Evolutionary conservation across 1,284 basidiomycete genomes (phyloP), one percentile per base, ranked within the genome.

Genomic region (Malassezia dermatis): DNA sequence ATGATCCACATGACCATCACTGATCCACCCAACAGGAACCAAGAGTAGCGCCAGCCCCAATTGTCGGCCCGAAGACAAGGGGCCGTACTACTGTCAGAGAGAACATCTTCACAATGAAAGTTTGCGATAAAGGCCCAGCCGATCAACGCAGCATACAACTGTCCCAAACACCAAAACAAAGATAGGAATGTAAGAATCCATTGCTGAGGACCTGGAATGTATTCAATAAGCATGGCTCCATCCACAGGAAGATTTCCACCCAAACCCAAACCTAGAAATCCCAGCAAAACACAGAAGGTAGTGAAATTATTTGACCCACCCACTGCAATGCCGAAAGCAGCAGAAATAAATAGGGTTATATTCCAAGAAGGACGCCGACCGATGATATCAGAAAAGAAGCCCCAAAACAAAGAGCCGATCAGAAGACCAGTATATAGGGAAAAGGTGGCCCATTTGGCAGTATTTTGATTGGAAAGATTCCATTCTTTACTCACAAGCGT

Each of bases 181-280:
- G 81, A 82, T 0, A 84, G 77, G n/a, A 84, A 75, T 0, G 82
- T 84, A 41, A 84, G 73, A 32, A 82, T 79, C 79, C 81, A 83
- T 78, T 83, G 51, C 47, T 58, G 53, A 10, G 65, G 51, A 2
- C 59, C 60, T 1, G 69, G 69, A 19, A 69, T 56, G 47, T 47
- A 70, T 51, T 71, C 69, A 55, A 71, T 65, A 26, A 71, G 50
- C 65, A 71, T 62, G 3, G 65, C 65, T 1, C 67, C 69, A 40
- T 71, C 69, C 24, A 71, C 67, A 0, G 65, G 67, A 44, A 69
- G 37, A 8, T 82, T 83, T 58, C 82, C 66, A 79, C 58, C 82
- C 79, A 42, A 74, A 31, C 81, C 82, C 55, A 84, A 79, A 24
- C 82, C 81, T 57, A 80, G 66, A 56, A 78, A 79, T 8, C 79